Conservation (phyloP, 2,329 filamentous ascomycete genomes). For the Pyrenophora teres region DNA sequence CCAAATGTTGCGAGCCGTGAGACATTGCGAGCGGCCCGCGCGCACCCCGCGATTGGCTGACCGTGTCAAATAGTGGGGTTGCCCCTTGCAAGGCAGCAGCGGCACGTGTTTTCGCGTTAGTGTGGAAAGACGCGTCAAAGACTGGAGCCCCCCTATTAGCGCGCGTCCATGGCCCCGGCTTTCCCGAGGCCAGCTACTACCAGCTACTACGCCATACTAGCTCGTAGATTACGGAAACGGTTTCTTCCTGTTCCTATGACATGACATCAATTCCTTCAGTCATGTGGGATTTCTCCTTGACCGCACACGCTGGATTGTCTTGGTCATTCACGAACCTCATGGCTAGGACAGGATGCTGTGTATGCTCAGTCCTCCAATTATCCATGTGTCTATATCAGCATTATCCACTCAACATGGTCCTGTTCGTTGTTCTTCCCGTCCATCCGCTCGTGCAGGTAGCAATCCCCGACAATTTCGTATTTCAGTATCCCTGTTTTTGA, state of each 20-base stretch:
- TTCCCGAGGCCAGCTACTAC: too few species aligned
- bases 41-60: conserved; percentile 14
- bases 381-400: background rate
- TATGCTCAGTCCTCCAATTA: background rate
- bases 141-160: too few species aligned
- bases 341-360: too few species aligned
- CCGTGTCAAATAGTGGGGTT: background rate
- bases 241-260: too few species aligned
- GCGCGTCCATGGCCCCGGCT: too few species aligned
- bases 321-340: too few species aligned
- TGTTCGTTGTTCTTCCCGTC: background rate
- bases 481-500: background rate
- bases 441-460: background rate
- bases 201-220: too few species aligned
- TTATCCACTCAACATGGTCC: background rate
- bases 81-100: conserved; percentile 8
- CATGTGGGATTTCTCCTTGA: too few species aligned
- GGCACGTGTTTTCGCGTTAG: background rate
- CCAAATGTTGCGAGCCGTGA: conserved; percentile 24
- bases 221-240: too few species aligned
- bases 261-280: too few species aligned
- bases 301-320: too few species aligned
- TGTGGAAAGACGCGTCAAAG: too few species aligned
- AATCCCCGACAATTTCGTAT: conserved; percentile 4
- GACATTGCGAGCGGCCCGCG: conserved; percentile 22